Evolutionary conservation across 257 asterid genomes (phyloP).

Genomic region (Solanum lycopersicoides): DNA sequence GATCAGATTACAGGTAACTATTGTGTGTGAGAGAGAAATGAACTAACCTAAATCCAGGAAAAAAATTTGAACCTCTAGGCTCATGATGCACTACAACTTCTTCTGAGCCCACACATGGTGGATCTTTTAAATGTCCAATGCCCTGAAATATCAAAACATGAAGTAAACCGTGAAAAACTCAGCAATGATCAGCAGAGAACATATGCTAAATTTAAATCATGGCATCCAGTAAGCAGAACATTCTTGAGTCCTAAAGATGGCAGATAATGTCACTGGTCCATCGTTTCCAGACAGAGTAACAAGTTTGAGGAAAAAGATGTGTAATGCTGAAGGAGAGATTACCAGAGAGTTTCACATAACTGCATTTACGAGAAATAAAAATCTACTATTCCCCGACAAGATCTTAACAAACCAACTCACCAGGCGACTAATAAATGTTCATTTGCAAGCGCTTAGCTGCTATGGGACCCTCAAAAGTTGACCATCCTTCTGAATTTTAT

Average conservation of each 20-base stretch:
- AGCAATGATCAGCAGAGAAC: neutral
- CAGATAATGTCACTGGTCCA: neutral
- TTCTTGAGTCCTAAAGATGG: neutral
- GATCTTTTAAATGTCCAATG: slow-evolving; percentile 20
- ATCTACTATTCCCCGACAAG: neutral
- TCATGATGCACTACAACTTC: slow-evolving; percentile 6
- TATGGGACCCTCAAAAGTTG: neutral
- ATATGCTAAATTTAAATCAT: neutral
- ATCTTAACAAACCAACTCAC: neutral
- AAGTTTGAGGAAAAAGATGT: neutral
- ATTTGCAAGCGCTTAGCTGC: neutral
- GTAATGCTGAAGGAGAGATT: neutral
- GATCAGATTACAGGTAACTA: neutral
- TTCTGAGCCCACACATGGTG: slow-evolving; percentile 18
- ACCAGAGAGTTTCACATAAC: neutral
- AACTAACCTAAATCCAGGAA: slow-evolving; percentile 28
- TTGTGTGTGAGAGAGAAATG: neutral
- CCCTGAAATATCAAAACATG: slow-evolving; percentile 18
- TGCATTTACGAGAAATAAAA: neutral
- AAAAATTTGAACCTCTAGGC: slow-evolving; percentile 11
- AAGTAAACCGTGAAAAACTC: neutral
- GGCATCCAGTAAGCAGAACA: neutral
- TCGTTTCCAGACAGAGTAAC: neutral
- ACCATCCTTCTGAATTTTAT: neutral
- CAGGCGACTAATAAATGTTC: neutral